These are phyloP conservation scores for Botrytis sinoallii DNA, from an alignment of 2,329 filamentous ascomycete genomes.

Conservation along the genomic window DNA sequence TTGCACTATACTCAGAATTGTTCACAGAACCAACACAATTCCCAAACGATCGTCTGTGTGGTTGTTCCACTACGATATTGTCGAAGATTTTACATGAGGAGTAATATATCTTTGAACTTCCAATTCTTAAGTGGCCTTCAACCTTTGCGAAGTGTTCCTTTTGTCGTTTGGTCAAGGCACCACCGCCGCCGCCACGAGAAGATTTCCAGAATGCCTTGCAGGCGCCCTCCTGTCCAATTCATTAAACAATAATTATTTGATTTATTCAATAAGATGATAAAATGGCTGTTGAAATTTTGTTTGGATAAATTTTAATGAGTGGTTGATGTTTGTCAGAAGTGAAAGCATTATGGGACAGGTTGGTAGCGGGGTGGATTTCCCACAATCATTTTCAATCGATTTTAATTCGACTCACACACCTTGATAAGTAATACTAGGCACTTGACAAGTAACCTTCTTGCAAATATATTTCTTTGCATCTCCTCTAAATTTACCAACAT, in stretches of 20 bases:
- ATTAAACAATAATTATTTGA: slow-evolving; percentile 33
- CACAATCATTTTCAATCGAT: not conserved
- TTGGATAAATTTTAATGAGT: not conserved
- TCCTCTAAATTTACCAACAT: too few relatives aligned
- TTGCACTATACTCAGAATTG: not conserved
- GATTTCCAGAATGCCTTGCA: slow-evolving; percentile 43
- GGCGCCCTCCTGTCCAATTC: slow-evolving; percentile 51
- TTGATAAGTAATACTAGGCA: too few relatives aligned
- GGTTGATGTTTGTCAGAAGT: not conserved
- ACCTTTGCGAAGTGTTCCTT: slow-evolving; percentile 48
- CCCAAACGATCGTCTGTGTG: slow-evolving; percentile 1
- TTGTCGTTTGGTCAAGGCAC: slow-evolving; percentile 37
- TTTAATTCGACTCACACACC: too few relatives aligned
- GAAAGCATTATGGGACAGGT: not conserved
- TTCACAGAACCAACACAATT: not conserved
- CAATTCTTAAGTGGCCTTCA: slow-evolving; percentile 38
- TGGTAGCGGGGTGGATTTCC: not conserved
- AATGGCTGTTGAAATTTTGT: not conserved
- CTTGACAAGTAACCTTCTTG: too few relatives aligned
- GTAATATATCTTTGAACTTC: slow-evolving; percentile 36
- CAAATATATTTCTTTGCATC: not conserved
- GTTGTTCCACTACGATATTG: slow-evolving; percentile 16
- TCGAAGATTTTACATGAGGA: slow-evolving; percentile 26
- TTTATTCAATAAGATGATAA: not conserved
- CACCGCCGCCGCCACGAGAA: slow-evolving; percentile 30